Evolutionary conservation across 2,329 filamentous ascomycete genomes (phyloP), one percentile per base, ranked within the genome.

Genomic region (Aspergillus ochraceus): DNA sequence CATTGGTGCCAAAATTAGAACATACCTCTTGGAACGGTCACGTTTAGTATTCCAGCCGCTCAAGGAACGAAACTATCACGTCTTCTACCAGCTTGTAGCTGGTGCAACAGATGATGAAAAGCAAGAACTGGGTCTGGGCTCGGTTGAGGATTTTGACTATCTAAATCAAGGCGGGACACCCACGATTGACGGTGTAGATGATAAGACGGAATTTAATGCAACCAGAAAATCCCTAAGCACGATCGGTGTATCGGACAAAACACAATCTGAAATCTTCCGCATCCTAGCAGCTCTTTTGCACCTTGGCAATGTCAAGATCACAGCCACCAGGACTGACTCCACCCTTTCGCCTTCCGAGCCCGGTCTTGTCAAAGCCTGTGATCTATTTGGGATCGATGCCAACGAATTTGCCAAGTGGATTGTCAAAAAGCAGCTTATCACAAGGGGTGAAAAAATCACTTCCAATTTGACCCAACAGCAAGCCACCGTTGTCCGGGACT

Each of bases 61-160:
- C 64, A 98, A 97, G 80, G 95, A 99, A 81, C 87, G 95, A 67
- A 99, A 99, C 77, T 99, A 99, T 79, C 95, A 99, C 78, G 94
- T 99, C 70, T 99, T 99, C 80, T 99, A 99, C 77, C 95, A 99
- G 77, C 85, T 99, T 54, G 88, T 97, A 50, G 92, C 93, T 53
- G 95, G 96, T 74, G 90, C 93, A n/a, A 88, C 91, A 2, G 91
- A 96, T 32, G 83, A 86, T 64, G 89, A 97, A 77, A 88, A 88
- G 53, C 85, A 94, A 73, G 89, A 94, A 67, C 84, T 97, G 60
- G 86, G 88, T 49, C 80, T 99, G 62, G 79, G 92, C 49, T 86
- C 92, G 0, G 86, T 96, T 50, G 93, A 98, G 72, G 88, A 97
- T 69, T 99, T 95, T 69, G 91, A 96, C 72, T 99, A 97, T 76